Evolutionary conservation across 2,329 filamentous ascomycete species (phyloP).

Genomic region (Neofusicoccum parvum): DNA sequence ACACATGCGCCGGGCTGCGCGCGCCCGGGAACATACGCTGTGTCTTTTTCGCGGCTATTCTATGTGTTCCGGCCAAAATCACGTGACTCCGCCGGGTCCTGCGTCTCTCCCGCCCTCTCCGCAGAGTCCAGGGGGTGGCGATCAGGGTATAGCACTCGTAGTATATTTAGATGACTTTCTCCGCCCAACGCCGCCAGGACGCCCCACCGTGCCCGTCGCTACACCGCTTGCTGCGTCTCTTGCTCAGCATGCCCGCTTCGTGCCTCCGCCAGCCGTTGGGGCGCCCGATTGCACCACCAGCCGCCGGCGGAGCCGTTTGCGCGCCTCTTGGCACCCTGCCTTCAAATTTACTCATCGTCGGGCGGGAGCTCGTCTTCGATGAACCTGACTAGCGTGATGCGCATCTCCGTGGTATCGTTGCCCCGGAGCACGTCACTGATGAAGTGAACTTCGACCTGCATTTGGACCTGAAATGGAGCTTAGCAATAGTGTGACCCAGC

Average conservation of each 20-base stretch:
- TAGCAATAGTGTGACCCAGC: not conserved
- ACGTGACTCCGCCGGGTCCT: constrained; percentile 7
- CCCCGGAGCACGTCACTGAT: constrained; percentile 90
- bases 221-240: not conserved
- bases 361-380: constrained; percentile 97
- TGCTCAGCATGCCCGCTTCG: not conserved
- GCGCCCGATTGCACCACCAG: not conserved
- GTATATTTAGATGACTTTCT: constrained; percentile 16
- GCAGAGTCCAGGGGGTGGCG: constrained; percentile 16
- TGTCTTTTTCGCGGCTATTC: not conserved
- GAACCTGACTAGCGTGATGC: constrained; percentile 86
- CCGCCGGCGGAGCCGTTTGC: not conserved
- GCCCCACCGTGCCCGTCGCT: not conserved
- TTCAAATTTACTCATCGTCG: constrained; percentile 79
- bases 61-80: not conserved
- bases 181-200: not conserved
- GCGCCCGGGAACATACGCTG: not conserved
- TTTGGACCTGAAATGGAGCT: constrained; percentile 66
- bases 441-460: constrained; percentile 97
- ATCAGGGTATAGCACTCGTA: constrained; percentile 6
- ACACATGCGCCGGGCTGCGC: not conserved
- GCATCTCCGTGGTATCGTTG: constrained; percentile 96
- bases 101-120: constrained; percentile 9
- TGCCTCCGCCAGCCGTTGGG: not conserved
- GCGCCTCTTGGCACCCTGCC: not conserved